These are phyloP conservation scores for Fusarium kyushuense DNA, from an alignment of 2,329 filamentous ascomycete species.

Conservation along the genomic window DNA sequence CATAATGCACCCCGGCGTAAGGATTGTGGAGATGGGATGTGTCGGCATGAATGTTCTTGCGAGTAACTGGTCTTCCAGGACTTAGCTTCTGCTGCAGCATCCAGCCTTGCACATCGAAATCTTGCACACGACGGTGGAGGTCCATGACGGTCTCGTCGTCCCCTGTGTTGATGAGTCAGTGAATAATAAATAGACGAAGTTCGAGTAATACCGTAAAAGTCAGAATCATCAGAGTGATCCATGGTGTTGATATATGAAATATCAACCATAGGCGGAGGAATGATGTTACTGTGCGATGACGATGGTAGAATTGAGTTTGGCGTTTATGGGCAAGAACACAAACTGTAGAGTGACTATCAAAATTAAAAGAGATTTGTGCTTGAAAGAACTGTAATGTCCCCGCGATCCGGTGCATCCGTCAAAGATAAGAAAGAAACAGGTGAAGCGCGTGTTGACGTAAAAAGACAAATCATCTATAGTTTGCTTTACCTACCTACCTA, in stretches of 20 bases:
- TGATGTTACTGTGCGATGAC: constrained; percentile 9
- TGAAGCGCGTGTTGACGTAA: constrained; percentile 33
- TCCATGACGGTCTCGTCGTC: constrained; percentile 61
- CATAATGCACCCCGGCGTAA: constrained; percentile 65
- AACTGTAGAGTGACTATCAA: background rate
- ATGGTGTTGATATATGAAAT: constrained; percentile 42
- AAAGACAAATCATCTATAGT: constrained; percentile 7
- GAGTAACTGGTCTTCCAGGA: constrained; percentile 47
- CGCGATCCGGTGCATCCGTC: background rate
- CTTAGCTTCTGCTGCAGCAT: constrained; percentile 42
- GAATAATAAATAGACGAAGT: background rate
- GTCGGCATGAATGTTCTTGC: constrained; percentile 32
- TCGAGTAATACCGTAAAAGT: constrained; percentile 64
- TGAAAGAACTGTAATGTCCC: background rate
- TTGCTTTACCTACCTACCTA: constrained; percentile 1
- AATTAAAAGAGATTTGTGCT: background rate
- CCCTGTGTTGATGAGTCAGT: constrained; percentile 58
- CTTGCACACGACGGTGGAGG: constrained; percentile 63
- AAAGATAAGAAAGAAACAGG: background rate
- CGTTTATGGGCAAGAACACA: background rate
- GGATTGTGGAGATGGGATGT: constrained; percentile 65
- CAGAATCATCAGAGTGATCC: constrained; percentile 62
- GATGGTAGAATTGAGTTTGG: background rate
- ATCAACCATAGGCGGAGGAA: background rate
- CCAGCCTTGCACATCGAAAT: constrained; percentile 65